Conservation (phyloP, 306 rosid species). For the Pyrus bretschneideri region DNA sequence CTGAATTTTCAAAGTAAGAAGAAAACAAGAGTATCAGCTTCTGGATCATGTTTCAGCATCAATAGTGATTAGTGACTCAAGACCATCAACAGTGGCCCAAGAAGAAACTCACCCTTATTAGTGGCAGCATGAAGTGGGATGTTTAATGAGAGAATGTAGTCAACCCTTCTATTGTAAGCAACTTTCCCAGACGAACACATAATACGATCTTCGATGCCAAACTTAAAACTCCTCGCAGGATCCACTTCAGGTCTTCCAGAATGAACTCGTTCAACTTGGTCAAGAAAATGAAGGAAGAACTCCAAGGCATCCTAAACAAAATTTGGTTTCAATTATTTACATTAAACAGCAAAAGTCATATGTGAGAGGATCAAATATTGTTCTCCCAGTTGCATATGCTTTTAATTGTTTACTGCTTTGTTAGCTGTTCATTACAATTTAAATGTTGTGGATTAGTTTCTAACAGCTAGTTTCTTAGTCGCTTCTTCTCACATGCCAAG, state of each 20-base stretch:
- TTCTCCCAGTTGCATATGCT: not conserved
- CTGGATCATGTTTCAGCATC: not conserved
- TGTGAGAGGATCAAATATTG: not conserved
- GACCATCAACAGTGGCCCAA: not conserved
- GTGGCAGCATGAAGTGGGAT: slow-evolving; percentile 82
- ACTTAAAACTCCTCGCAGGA: slow-evolving; percentile 86
- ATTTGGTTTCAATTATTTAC: slow-evolving; percentile 10
- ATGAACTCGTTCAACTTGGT: slow-evolving; percentile 82
- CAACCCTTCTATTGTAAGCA: slow-evolving; percentile 77
- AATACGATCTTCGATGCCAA: slow-evolving; percentile 93
- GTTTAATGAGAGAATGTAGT: slow-evolving; percentile 84
- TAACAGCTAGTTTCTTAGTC: too few species aligned
- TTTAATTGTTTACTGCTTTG: too few species aligned
- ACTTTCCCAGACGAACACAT: slow-evolving; percentile 94
- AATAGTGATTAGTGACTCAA: slow-evolving; percentile 3
- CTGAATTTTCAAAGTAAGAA: slow-evolving; percentile 46
- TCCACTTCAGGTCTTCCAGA: slow-evolving; percentile 54
- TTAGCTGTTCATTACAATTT: too few species aligned
- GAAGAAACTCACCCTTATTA: slow-evolving; percentile 57
- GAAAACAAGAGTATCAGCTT: slow-evolving; percentile 19
- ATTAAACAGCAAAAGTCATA: not conserved
- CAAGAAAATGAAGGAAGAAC: slow-evolving; percentile 91
- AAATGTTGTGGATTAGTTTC: too few species aligned
- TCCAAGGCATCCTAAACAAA: slow-evolving; percentile 88
- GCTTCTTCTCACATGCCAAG: too few species aligned